Evolutionary conservation across 2,329 filamentous ascomycete genomes (phyloP).

Genomic region (Grosmannia penicillata): DNA sequence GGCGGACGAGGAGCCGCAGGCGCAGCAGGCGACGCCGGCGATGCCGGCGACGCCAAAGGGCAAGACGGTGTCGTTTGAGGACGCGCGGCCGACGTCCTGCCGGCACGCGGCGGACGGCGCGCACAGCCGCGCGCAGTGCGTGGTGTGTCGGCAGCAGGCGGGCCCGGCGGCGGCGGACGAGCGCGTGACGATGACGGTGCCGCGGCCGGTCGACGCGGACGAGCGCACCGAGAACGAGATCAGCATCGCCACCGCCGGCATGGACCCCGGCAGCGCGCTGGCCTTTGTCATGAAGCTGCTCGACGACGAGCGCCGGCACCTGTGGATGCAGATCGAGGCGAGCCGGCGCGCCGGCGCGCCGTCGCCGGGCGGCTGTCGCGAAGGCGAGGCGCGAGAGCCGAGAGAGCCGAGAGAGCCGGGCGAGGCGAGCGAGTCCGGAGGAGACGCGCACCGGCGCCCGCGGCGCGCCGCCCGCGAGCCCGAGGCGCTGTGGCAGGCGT

Average conservation of each 20-base stretch:
- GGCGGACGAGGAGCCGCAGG: not conserved
- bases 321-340: constrained; percentile 53
- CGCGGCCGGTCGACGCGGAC: constrained; percentile 4
- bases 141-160: constrained; percentile 9
- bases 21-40: not conserved
- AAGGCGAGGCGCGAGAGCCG: not conserved
- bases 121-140: constrained; percentile 11
- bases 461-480: constrained; percentile 6
- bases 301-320: constrained; percentile 63
- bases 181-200: constrained; percentile 9
- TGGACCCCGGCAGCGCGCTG: constrained; percentile 50
- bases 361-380: not conserved
- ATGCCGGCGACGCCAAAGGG: not conserved
- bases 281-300: constrained; percentile 72
- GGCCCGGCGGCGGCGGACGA: constrained; percentile 2
- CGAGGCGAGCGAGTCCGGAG: constrained; percentile 4
- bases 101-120: constrained; percentile 1
- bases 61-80: constrained; percentile 1
- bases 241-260: not conserved
- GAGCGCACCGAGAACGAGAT: not conserved
- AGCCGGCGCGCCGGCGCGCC: constrained; percentile 26
- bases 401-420: too few species aligned
- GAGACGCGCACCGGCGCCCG: not conserved
- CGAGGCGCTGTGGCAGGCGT: constrained; percentile 10
- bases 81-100: not conserved